These are phyloP conservation scores for Linaria vulgaris DNA, from an alignment of 257 asterid genomes.

Conservation along the genomic window DNA sequence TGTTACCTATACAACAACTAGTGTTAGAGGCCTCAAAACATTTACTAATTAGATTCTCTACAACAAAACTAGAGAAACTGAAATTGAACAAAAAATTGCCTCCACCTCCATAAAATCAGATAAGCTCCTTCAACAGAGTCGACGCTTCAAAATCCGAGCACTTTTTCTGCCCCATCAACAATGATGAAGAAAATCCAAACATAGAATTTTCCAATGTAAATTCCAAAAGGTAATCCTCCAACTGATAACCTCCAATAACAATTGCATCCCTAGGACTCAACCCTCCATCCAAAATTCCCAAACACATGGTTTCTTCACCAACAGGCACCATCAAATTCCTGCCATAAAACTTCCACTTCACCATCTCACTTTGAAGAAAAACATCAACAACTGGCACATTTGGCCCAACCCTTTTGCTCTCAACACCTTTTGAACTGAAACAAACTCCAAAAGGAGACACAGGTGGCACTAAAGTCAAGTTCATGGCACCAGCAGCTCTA, in stretches of 20 bases:
- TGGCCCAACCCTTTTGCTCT: conserved; percentile 26
- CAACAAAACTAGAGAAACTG: conserved; percentile 24
- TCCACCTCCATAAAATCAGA: conserved; percentile 2
- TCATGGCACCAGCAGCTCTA: conserved; percentile 43
- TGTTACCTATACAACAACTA: background rate
- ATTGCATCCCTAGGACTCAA: conserved; percentile 43
- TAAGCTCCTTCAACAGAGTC: conserved; percentile 18
- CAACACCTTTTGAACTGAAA: conserved; percentile 44
- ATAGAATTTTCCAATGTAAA: conserved; percentile 67
- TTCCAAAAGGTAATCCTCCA: conserved; percentile 74
- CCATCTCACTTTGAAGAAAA: conserved; percentile 86
- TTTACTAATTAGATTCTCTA: conserved; percentile 7
- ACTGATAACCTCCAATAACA: conserved; percentile 71
- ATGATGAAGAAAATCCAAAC: conserved; percentile 70
- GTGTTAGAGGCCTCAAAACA: background rate
- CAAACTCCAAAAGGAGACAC: conserved; percentile 75
- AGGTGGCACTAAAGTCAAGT: conserved; percentile 44
- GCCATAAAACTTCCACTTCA: conserved; percentile 65
- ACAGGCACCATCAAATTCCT: conserved; percentile 67
- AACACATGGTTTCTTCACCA: conserved; percentile 64
- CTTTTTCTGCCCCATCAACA: conserved; percentile 35
- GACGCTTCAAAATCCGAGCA: conserved; percentile 46
- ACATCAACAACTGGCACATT: conserved; percentile 62
- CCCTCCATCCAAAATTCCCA: conserved; percentile 87
- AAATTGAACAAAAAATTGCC: conserved; percentile 11